A percentile compares a stretch with the other conserved stretches of the same genome.
phyloP scores from a whole-genome alignment of 202 grass and related monocot species.

The Schoenoplectus triqueter region DNA sequence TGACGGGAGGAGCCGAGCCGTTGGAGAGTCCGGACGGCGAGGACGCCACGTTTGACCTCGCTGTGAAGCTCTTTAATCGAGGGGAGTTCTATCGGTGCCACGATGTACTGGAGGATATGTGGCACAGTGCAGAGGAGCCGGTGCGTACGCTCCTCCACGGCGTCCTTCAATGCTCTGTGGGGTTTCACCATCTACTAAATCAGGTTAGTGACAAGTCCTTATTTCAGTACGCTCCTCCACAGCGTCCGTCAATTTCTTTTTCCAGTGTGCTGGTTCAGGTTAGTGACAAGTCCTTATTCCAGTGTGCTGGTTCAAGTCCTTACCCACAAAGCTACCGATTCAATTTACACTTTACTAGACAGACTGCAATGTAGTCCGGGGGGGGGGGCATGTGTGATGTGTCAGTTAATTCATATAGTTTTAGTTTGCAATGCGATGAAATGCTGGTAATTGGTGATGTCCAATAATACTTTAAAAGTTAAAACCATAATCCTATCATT shows the following conservation, averaged over 20 bases:
- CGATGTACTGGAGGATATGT: slow-evolving; percentile 88
- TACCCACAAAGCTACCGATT: neutral
- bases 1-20: slow-evolving; percentile 47
- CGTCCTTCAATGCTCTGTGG: slow-evolving; percentile 78
- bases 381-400: neutral
- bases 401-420: neutral
- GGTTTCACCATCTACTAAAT: slow-evolving; percentile 84
- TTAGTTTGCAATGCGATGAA: neutral
- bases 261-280: slow-evolving; percentile 64
- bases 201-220: slow-evolving; percentile 37
- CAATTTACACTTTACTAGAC: neutral
- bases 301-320: no score
- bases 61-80: slow-evolving; percentile 70
- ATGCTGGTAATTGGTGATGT: neutral
- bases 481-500: neutral
- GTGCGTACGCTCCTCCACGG: slow-evolving; percentile 73
- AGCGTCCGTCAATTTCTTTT: slow-evolving; percentile 79
- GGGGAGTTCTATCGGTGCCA: slow-evolving; percentile 83
- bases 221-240: slow-evolving; percentile 43
- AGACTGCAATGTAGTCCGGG: neutral
- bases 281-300: neutral
- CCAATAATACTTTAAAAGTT: neutral
- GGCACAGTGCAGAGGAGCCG: slow-evolving; percentile 77
- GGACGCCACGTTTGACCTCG: slow-evolving; percentile 47
- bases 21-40: slow-evolving; percentile 8